Percentiles rank a stretch among this genome's conserved stretches.
Evolutionary conservation across 2,329 filamentous ascomycete species (phyloP).

Genomic region (Clarireedia sp.): DNA sequence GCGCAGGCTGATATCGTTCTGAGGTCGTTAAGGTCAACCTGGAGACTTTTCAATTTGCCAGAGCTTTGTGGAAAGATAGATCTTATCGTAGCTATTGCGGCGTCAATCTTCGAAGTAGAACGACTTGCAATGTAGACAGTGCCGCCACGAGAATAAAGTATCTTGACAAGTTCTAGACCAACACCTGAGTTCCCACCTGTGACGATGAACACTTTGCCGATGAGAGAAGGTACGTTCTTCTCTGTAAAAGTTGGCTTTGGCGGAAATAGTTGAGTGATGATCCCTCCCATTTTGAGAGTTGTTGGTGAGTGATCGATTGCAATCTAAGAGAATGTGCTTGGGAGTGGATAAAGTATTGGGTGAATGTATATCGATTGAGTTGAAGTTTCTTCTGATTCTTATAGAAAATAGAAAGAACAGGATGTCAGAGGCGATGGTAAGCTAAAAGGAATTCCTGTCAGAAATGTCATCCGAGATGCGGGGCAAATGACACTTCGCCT

Average conservation of each 20-base stretch:
- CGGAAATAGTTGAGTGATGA: slow-evolving; percentile 1
- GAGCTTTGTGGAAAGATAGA: slow-evolving; percentile 14
- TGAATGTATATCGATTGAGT: not conserved
- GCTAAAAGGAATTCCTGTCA: not conserved
- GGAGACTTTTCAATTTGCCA: slow-evolving; percentile 27
- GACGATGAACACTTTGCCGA: slow-evolving; percentile 33
- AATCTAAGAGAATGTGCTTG: not conserved
- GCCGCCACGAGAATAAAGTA: slow-evolving; percentile 41
- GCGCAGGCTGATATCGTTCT: slow-evolving; percentile 29
- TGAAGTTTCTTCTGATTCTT: not conserved
- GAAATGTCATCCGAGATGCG: not conserved
- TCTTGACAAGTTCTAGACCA: slow-evolving; percentile 34
- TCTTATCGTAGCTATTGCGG: slow-evolving; percentile 25
- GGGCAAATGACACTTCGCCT: not conserved
- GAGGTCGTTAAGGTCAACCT: slow-evolving; percentile 32
- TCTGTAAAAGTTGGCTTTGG: slow-evolving; percentile 30
- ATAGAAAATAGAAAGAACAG: too few species aligned
- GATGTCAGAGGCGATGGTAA: not conserved
- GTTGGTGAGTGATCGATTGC: not conserved
- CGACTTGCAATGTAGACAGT: slow-evolving; percentile 43
- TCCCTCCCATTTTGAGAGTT: not conserved
- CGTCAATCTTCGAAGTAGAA: slow-evolving; percentile 30
- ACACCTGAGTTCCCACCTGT: slow-evolving; percentile 31
- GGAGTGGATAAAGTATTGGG: not conserved
- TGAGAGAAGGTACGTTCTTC: slow-evolving; percentile 31